Conservation (phyloP, 2,329 filamentous ascomycete species). For the Cercospora zeae-maydis region DNA sequence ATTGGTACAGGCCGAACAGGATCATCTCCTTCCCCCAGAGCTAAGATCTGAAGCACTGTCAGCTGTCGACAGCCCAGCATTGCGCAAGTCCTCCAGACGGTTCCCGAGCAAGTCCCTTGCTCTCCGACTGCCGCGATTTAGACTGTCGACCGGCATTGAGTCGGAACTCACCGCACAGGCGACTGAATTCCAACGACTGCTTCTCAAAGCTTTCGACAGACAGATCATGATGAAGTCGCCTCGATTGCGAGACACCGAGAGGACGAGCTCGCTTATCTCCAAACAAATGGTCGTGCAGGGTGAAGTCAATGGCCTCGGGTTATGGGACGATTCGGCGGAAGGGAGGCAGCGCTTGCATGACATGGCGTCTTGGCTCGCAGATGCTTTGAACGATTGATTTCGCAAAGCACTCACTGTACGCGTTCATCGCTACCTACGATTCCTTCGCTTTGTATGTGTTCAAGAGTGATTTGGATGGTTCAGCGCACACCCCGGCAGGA, state of each 20-base stretch:
- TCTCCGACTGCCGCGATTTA: conserved; percentile 42
- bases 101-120: conserved; percentile 43
- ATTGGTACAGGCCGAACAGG: conserved; percentile 28
- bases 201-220: conserved; percentile 42
- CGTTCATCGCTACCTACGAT: background rate
- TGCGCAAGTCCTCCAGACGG: conserved; percentile 36
- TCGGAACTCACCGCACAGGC: conserved; percentile 42
- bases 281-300: conserved; percentile 37
- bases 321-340: conserved; percentile 24
- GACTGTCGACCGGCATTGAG: conserved; percentile 39
- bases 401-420: background rate
- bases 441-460: too few species aligned
- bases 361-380: conserved; percentile 24
- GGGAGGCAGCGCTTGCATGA: conserved; percentile 23
- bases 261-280: conserved; percentile 20
- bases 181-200: conserved; percentile 40
- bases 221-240: conserved; percentile 18
- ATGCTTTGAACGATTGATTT: background rate
- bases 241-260: conserved; percentile 4
- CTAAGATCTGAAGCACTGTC: background rate
- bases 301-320: conserved; percentile 28
- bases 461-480: background rate
- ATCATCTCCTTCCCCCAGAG: conserved; percentile 28
- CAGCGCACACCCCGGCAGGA: background rate
- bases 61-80: background rate